Percentiles rank a stretch among this genome's conserved stretches.
Evolutionary conservation across 139 green algal genomes (phyloP).

Genomic region (Pseudopediastrum boryanum): DNA sequence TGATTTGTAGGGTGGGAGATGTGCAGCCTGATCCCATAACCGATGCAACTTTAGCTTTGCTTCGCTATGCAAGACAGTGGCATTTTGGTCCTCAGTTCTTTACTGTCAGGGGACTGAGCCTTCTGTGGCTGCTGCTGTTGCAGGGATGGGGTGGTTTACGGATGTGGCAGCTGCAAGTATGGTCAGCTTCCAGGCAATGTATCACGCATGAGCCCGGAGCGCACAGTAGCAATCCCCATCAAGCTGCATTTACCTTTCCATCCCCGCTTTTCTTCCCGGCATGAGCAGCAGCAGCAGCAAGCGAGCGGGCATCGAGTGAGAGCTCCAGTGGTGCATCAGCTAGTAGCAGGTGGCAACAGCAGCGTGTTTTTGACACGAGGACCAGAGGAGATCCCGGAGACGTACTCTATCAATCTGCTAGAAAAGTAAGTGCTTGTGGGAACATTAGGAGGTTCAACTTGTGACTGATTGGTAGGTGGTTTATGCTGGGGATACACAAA

Average conservation of each 20-base stretch:
- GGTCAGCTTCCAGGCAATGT: constrained; percentile 57
- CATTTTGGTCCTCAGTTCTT: no score
- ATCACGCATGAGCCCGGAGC: constrained; percentile 29
- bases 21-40: no score
- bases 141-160: constrained; percentile 67
- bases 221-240: constrained; percentile 40
- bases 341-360: constrained; percentile 58
- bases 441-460: background rate
- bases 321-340: constrained; percentile 53
- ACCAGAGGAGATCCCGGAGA: constrained; percentile 64
- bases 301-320: background rate
- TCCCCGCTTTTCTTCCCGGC: constrained; percentile 7
- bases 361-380: constrained; percentile 72
- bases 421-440: constrained; percentile 17
- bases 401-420: constrained; percentile 40
- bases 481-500: no score
- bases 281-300: constrained; percentile 28
- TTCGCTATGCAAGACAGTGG: no score
- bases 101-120: background rate
- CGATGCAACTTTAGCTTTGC: no score
- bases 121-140: background rate
- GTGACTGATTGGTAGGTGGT: background rate
- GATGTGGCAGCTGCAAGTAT: constrained; percentile 62
- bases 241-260: constrained; percentile 38
- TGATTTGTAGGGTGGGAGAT: no score